Base-by-base conservation (phyloP, 495 filamentous ascomycete species). In the Hyaloscypha hepaticicola region DNA sequence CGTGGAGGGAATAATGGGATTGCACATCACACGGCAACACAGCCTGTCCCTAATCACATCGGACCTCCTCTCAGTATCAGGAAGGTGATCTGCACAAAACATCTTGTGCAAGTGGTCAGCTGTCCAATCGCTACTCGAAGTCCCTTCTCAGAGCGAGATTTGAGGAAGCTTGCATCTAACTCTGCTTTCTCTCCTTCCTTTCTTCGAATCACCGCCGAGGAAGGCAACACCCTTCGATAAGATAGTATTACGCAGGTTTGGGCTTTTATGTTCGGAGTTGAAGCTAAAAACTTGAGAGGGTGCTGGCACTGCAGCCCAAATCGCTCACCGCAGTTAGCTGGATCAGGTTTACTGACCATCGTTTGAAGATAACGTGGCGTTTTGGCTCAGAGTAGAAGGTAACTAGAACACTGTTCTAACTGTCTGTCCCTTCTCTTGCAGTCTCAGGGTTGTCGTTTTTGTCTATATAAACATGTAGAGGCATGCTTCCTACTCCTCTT, bases 151-250 rank as follows among this genome's bases (percentile, higher is more conserved):
- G 16, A 27, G 21, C 25, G 5, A 53, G 22, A 53, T 3, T 25
- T 53, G 50, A 53, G 9, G 8, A 21, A 53, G 50, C 50, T 5
- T 53, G 25, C 12, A 25, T 53, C 25, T 21, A 53, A 16, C 50
- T 53, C 25, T 53, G 25, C 9, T 25, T 27, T 25, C 5, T 63
- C 49, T 50, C 60, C 29, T 55, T 63, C 49, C 60, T 34, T 29
- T 63, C 51, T 45, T 24, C 60, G 27, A 41, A 50, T 38, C 58
- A 49, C 38, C 58, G 5, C 33, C 38, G 38, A 11, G 38, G 24
- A 24, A 53, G 50, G 24, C 50, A 53, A 53, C 8, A 1, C 5
- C 7, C 6, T 25, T 1, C 9, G 25, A 53, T 24, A 53, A 53
- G 50, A 21, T 53, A 25, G 50, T 16, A 27, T 19, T 26, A 53